Evolutionary conservation across 306 rosid species (phyloP).

Genomic region (Acmispon strigosus): DNA sequence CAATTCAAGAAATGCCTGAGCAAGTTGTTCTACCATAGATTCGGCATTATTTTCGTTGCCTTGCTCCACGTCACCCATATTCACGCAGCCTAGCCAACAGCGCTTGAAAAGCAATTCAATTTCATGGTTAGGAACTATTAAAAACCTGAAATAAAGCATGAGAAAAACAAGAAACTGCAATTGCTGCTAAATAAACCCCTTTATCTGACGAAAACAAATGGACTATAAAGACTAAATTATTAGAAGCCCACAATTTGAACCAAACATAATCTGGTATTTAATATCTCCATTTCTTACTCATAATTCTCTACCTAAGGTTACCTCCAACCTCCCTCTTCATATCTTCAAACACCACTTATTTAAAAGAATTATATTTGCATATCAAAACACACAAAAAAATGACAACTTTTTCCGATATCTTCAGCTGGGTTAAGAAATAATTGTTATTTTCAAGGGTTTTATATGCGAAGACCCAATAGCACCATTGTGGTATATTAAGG

Average conservation of each 20-base stretch:
- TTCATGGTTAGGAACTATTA: not conserved
- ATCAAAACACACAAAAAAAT: not conserved
- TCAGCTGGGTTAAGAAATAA: not conserved
- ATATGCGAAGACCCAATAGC: not conserved
- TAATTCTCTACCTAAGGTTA: not conserved
- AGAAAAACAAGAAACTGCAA: slow-evolving; percentile 3
- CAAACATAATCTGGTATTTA: not conserved
- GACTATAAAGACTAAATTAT: not conserved
- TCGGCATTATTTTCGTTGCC: slow-evolving; percentile 16
- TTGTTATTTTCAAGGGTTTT: not conserved
- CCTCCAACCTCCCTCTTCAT: not conserved
- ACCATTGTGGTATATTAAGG: not conserved
- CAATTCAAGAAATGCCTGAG: slow-evolving; percentile 44
- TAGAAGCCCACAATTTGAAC: not conserved
- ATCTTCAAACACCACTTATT: not conserved
- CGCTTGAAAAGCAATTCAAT: slow-evolving; percentile 24
- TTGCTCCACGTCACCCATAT: slow-evolving; percentile 47
- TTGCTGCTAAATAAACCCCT: not conserved
- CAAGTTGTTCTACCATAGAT: slow-evolving; percentile 52
- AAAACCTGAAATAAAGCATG: not conserved
- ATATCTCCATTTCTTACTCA: not conserved
- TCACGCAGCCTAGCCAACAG: slow-evolving; percentile 20
- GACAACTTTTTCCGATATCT: not conserved
- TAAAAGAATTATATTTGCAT: not conserved
- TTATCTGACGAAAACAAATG: not conserved